phyloP scores from a whole-genome alignment of 148 eudicot genomes.

The Chenopodium berlandieri region DNA sequence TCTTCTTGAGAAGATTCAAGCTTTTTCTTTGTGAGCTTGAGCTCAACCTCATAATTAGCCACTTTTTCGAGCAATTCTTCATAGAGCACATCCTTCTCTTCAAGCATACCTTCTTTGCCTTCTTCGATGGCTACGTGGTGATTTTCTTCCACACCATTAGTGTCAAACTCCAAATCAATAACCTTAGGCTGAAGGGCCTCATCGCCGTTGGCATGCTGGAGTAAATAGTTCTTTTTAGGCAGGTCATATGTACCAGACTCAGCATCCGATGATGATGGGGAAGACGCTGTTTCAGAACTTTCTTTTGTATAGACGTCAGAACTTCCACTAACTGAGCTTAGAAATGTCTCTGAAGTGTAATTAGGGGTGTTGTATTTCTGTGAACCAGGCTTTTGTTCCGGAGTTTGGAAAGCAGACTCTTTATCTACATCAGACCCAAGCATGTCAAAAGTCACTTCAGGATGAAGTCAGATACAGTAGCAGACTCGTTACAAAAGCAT shows the following conservation, averaged over 20 bases:
- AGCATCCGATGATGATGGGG: slow-evolving; percentile 59
- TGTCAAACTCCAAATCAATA: slow-evolving; percentile 18
- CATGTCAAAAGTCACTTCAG: slow-evolving; percentile 28
- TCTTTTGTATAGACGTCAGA: slow-evolving; percentile 50
- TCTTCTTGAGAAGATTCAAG: slow-evolving; percentile 54
- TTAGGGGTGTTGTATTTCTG: slow-evolving; percentile 28
- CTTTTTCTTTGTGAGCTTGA: slow-evolving; percentile 40
- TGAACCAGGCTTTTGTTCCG: slow-evolving; percentile 38
- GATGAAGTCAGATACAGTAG: background rate
- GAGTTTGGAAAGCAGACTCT: slow-evolving; percentile 46
- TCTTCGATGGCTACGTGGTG: slow-evolving; percentile 8
- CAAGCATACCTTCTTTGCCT: slow-evolving; percentile 11
- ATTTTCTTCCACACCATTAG: slow-evolving; percentile 23
- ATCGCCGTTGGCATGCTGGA: slow-evolving; percentile 26
- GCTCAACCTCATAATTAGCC: slow-evolving; percentile 44
- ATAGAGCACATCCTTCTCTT: slow-evolving; percentile 32
- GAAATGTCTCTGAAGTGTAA: slow-evolving; percentile 33
- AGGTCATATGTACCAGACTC: slow-evolving; percentile 54
- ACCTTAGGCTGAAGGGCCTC: slow-evolving; percentile 24
- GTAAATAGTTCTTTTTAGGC: slow-evolving; percentile 31
- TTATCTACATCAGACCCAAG: slow-evolving; percentile 32
- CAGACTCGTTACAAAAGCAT: background rate
- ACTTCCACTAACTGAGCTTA: slow-evolving; percentile 48
- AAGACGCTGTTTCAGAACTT: slow-evolving; percentile 45
- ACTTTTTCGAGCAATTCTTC: slow-evolving; percentile 40